Evolutionary conservation across 441 rosid species (phyloP).

Genomic region (Gossypium davidsonii): DNA sequence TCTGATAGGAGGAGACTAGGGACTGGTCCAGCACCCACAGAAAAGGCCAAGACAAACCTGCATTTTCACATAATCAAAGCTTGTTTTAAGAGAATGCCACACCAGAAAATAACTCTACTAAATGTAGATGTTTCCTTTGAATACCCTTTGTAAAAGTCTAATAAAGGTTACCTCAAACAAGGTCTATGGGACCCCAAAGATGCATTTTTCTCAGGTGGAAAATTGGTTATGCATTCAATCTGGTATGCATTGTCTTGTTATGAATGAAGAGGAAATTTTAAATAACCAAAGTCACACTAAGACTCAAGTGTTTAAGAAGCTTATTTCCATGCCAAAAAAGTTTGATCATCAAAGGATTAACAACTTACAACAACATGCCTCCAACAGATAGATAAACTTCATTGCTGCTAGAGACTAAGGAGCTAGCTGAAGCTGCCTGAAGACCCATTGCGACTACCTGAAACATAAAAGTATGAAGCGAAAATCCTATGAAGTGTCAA

Average conservation of each 20-base stretch:
- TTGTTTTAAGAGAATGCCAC: not conserved
- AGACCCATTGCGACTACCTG: conserved; percentile 50
- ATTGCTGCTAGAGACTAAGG: conserved; percentile 24
- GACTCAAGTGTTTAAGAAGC: not conserved
- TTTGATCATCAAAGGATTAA: not conserved
- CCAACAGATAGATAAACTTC: conserved; percentile 58
- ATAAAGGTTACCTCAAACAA: not conserved
- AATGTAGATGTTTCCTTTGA: conserved; percentile 9
- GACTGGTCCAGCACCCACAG: conserved; percentile 69
- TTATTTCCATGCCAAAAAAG: not conserved
- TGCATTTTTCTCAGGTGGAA: not conserved
- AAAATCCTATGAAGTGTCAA: not conserved
- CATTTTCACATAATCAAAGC: conserved; percentile 18
- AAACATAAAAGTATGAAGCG: conserved; percentile 14
- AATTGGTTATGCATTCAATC: not conserved
- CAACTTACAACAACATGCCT: conserved; percentile 66
- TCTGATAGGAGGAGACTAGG: conserved; percentile 66
- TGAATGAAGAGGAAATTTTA: not conserved
- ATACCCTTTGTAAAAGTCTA: conserved; percentile 1
- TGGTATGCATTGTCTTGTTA: not conserved
- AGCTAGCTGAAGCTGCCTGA: conserved; percentile 23
- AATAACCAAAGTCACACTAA: not conserved
- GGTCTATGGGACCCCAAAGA: not conserved
- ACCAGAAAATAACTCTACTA: not conserved
- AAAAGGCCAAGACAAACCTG: conserved; percentile 61